Conservation (phyloP, 2,329 filamentous ascomycete genomes). For the Dothistroma pini region DNA sequence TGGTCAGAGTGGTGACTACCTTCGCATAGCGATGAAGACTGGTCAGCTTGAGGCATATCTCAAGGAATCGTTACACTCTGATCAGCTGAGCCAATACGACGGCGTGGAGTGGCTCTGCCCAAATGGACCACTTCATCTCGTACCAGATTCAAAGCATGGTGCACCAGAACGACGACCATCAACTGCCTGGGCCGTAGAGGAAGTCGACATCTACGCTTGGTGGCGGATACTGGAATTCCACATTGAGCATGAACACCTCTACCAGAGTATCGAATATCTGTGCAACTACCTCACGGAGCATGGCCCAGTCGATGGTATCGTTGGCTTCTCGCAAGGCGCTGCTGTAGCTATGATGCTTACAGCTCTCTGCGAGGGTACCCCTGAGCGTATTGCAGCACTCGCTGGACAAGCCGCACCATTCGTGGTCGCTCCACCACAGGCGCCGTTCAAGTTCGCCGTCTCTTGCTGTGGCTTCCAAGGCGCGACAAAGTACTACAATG, state of each 20-base stretch:
- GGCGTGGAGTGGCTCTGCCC: constrained; percentile 19
- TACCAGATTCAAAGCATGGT: constrained; percentile 13
- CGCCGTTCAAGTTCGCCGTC: constrained; percentile 23
- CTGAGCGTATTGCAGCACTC: constrained; percentile 12
- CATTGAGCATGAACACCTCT: constrained; percentile 19
- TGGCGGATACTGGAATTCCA: constrained; percentile 19
- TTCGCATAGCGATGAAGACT: constrained; percentile 18
- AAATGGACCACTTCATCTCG: constrained; percentile 16
- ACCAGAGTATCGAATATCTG: constrained; percentile 17
- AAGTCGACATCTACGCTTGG: constrained; percentile 19
- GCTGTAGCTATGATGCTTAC: constrained; percentile 29
- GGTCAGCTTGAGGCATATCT: constrained; percentile 14
- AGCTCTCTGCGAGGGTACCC: constrained; percentile 18
- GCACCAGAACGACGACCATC: neutral
- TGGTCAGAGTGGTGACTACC: constrained; percentile 20
- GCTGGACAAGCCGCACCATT: constrained; percentile 15
- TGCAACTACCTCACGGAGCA: constrained; percentile 18
- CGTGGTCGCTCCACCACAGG: constrained; percentile 19
- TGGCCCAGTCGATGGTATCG: constrained; percentile 18
- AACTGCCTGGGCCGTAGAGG: constrained; percentile 6
- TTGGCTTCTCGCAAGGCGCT: constrained; percentile 21
- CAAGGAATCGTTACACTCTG: constrained; percentile 8
- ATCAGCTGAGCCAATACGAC: constrained; percentile 13
- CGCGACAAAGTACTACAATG: constrained; percentile 18
- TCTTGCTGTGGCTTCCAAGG: constrained; percentile 19